Conservation (phyloP, 2,329 filamentous ascomycete species). For the Neobulgaria alba region DNA sequence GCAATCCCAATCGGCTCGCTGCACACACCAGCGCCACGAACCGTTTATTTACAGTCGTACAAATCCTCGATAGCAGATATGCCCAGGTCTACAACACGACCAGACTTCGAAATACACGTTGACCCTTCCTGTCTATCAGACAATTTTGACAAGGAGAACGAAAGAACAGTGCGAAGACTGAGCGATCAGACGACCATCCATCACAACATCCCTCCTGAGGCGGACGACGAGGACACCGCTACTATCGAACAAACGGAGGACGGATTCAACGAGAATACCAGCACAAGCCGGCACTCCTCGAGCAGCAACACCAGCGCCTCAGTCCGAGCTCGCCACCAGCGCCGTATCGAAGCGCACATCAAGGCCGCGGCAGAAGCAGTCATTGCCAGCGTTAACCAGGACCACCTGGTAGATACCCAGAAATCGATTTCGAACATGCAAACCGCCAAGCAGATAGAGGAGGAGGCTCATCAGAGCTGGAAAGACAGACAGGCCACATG, state of each 20-base stretch:
- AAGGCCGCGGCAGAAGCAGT: slow-evolving; percentile 44
- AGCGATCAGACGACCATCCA: slow-evolving; percentile 21
- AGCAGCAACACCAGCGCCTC: too few species aligned
- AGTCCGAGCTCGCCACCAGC: slow-evolving; percentile 21
- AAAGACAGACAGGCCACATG: slow-evolving; percentile 8
- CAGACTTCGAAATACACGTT: slow-evolving; percentile 26
- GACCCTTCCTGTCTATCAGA: slow-evolving; percentile 24
- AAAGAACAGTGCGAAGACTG: slow-evolving; percentile 15
- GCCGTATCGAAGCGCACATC: slow-evolving; percentile 42
- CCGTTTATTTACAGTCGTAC: slow-evolving; percentile 15
- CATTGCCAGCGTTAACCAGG: slow-evolving; percentile 38
- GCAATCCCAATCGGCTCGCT: slow-evolving; percentile 15
- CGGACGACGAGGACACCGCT: slow-evolving; percentile 3
- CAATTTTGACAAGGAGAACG: slow-evolving; percentile 10
- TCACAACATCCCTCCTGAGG: slow-evolving; percentile 12
- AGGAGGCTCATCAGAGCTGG: too few species aligned
- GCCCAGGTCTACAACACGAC: slow-evolving; percentile 16
- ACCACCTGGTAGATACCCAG: slow-evolving; percentile 25
- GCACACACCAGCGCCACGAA: slow-evolving; percentile 19
- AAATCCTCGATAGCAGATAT: slow-evolving; percentile 12
- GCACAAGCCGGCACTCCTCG: too few species aligned
- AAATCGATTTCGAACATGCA: slow-evolving; percentile 29
- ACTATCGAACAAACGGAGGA: slow-evolving; percentile 1
- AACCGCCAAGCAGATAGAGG: too few species aligned
- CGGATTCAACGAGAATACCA: background rate